These are phyloP conservation scores for Colletotrichum neosansevieriae DNA, from an alignment of 2,329 filamentous ascomycete genomes.

Conservation along the genomic window DNA sequence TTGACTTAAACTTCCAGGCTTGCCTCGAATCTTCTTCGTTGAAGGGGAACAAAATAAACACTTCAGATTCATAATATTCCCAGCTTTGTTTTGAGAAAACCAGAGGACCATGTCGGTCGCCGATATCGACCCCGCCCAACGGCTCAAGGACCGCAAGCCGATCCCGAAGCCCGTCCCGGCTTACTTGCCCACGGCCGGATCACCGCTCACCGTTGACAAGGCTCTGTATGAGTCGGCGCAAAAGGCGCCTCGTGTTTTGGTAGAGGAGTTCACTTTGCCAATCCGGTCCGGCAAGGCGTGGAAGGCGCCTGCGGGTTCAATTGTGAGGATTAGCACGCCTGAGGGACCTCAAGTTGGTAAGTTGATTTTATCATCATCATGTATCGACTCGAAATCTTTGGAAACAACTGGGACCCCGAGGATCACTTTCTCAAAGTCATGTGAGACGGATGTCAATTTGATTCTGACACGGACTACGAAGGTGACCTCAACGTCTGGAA, in stretches of 20 bases:
- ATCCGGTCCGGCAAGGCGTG: conserved; percentile 82
- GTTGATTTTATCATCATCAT: conserved; percentile 33
- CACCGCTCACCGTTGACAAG: conserved; percentile 58
- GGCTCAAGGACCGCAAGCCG: conserved; percentile 57
- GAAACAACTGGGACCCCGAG: background rate
- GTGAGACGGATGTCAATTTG: too few species aligned
- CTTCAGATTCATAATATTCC: too few species aligned
- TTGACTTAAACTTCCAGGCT: background rate
- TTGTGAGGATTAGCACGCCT: conserved; percentile 81
- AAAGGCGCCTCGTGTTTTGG: conserved; percentile 53
- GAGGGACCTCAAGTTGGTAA: conserved; percentile 79
- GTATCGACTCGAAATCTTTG: too few species aligned
- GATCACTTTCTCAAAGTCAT: too few species aligned
- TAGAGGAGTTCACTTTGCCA: conserved; percentile 72
- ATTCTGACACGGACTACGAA: conserved; percentile 31
- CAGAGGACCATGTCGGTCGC: conserved; percentile 24
- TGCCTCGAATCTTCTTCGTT: too few species aligned
- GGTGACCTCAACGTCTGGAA: conserved; percentile 89
- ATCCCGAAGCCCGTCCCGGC: conserved; percentile 63
- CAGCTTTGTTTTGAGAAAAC: too few species aligned
- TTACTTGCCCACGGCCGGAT: conserved; percentile 58
- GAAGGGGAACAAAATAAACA: too few species aligned
- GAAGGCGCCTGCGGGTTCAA: conserved; percentile 74
- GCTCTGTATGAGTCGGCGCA: conserved; percentile 72
- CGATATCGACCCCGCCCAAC: conserved; percentile 42